Conservation (phyloP, 164 flowering plant species). For the Vitis riparia region DNA sequence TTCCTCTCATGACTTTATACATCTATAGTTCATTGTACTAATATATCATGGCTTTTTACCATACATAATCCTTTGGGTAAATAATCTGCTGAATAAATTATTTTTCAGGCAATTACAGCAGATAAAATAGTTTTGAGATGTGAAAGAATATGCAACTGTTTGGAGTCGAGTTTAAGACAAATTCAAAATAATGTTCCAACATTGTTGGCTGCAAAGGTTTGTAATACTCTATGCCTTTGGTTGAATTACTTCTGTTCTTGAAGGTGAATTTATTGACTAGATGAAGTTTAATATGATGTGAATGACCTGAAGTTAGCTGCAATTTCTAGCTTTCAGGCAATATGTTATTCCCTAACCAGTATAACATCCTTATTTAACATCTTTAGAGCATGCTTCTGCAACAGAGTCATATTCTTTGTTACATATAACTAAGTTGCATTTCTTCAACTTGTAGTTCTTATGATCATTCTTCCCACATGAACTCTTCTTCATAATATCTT, state of each 20-base stretch:
- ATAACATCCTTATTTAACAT: neutral
- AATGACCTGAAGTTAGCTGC: too few species aligned
- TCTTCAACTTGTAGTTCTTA: neutral
- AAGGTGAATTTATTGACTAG: neutral
- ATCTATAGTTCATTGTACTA: too few species aligned
- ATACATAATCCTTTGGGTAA: neutral
- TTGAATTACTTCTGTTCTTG: neutral
- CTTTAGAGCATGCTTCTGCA: neutral
- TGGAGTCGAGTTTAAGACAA: conserved; percentile 18
- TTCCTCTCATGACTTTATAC: neutral
- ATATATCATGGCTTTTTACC: neutral
- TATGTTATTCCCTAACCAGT: neutral
- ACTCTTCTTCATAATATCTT: too few species aligned
- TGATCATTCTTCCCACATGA: neutral
- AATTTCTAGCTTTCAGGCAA: neutral
- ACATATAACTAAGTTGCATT: too few species aligned
- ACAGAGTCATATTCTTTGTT: too few species aligned
- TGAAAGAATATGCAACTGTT: conserved; percentile 11
- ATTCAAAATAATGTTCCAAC: conserved; percentile 26
- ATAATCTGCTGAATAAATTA: too few species aligned
- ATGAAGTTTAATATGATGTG: too few species aligned
- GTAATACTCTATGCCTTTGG: neutral
- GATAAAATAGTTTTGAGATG: conserved; percentile 17
- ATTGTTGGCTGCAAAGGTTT: conserved; percentile 24
- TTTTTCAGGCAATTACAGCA: conserved; percentile 24